phyloP scores from a whole-genome alignment of 768 basidiomycete genomes.

The Mycena latifolia region DNA sequence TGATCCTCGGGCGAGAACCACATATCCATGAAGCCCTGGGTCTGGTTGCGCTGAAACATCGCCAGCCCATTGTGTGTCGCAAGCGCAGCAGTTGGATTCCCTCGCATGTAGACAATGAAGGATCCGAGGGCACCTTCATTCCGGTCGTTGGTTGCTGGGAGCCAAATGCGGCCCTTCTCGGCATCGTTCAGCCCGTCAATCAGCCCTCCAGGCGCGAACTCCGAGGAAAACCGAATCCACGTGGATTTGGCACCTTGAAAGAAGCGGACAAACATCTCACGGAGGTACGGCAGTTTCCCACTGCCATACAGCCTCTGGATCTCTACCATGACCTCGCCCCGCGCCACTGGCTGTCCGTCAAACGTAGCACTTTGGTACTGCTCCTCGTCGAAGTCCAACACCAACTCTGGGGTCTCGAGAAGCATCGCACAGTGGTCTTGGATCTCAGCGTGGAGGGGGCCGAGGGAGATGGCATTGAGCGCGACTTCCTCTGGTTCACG shows the following conservation, averaged over 20 bases:
- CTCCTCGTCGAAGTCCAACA: constrained; percentile 30
- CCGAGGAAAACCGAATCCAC: constrained; percentile 28
- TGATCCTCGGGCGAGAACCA: constrained; percentile 23
- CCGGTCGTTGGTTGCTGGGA: constrained; percentile 29
- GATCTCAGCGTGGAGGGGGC: constrained; percentile 34
- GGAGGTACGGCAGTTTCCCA: constrained; percentile 23
- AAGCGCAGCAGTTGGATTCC: constrained; percentile 8
- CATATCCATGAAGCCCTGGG: constrained; percentile 21
- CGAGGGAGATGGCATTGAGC: constrained; percentile 33
- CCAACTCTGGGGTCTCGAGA: constrained; percentile 28
- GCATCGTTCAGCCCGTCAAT: constrained; percentile 24
- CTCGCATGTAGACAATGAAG: constrained; percentile 6
- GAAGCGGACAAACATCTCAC: constrained; percentile 26
- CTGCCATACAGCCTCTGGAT: constrained; percentile 6
- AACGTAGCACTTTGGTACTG: constrained; percentile 4
- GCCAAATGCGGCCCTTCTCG: constrained; percentile 16
- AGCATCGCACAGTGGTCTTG: constrained; percentile 22
- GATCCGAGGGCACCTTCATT: constrained; percentile 34
- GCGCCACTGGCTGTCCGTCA: constrained; percentile 25
- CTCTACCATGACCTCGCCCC: constrained; percentile 14
- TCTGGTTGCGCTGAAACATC: constrained; percentile 14
- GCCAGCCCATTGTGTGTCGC: constrained; percentile 19
- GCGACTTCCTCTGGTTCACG: constrained; percentile 19
- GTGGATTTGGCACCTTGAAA: constrained; percentile 32
- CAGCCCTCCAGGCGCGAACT: constrained; percentile 31